phyloP scores from a whole-genome alignment of 1,284 basidiomycete species.

The Austropuccinia psidii region DNA sequence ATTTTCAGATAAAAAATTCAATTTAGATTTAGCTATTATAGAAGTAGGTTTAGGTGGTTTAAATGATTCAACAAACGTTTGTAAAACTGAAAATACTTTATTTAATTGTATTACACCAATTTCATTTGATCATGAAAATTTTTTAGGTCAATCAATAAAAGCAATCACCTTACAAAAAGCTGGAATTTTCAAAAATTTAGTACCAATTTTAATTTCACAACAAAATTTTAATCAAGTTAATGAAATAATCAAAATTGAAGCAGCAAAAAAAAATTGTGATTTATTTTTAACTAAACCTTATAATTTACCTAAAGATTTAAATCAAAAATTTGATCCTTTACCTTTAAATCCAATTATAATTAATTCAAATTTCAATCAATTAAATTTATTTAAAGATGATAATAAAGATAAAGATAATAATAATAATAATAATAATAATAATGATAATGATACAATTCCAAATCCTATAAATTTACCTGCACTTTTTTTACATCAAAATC shows the following conservation, averaged over 20 bases:
- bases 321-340: not conserved
- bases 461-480: slow-evolving; percentile 59
- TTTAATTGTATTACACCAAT: slow-evolving; percentile 76
- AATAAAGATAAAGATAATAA: slow-evolving; percentile 37
- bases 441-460: slow-evolving; percentile 48
- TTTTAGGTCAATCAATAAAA: slow-evolving; percentile 68
- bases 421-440: slow-evolving; percentile 45
- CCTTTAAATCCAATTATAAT: not conserved
- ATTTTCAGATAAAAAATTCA: slow-evolving; percentile 56
- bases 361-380: not conserved
- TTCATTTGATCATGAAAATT: slow-evolving; percentile 84
- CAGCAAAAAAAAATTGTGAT: not conserved
- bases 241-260: slow-evolving; percentile 45
- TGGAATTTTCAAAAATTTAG: slow-evolving; percentile 63
- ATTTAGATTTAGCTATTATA: slow-evolving; percentile 71
- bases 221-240: slow-evolving; percentile 54
- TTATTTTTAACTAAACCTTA: not conserved
- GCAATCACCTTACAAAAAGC: slow-evolving; percentile 78
- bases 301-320: slow-evolving; percentile 39
- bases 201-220: slow-evolving; percentile 65
- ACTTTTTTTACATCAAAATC: slow-evolving; percentile 71
- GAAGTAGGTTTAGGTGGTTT: slow-evolving; percentile 94
- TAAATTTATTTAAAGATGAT: slow-evolving; percentile 43
- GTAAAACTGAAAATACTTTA: slow-evolving; percentile 59
- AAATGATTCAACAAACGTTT: slow-evolving; percentile 84